These are phyloP conservation scores for Saururus chinensis DNA, from an alignment of 164 flowering plant species.

Conservation along the genomic window DNA sequence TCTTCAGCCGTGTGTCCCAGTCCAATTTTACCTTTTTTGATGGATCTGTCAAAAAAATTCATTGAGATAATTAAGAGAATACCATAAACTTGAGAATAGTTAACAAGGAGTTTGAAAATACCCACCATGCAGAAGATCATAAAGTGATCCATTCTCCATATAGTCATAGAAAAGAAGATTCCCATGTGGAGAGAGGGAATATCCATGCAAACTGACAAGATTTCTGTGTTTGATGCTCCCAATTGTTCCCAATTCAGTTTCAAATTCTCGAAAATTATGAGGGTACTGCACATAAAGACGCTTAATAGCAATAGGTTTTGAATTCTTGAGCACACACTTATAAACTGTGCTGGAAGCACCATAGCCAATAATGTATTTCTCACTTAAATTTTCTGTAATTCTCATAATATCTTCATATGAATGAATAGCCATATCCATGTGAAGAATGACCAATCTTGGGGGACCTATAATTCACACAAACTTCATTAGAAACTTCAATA, in stretches of 20 bases:
- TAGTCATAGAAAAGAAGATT: conserved; percentile 89
- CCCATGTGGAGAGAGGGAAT: conserved; percentile 60
- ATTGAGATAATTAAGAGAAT: not conserved
- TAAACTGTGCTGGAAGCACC: conserved; percentile 96
- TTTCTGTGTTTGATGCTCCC: conserved; percentile 89
- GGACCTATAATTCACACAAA: conserved; percentile 31
- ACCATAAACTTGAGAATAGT: not conserved
- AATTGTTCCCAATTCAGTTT: conserved; percentile 80
- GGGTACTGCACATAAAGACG: conserved; percentile 55
- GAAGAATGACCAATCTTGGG: conserved; percentile 74
- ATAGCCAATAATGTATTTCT: conserved; percentile 78
- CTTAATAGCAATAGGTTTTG: conserved; percentile 85
- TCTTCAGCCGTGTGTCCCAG: conserved; percentile 74
- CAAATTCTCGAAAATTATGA: conserved; percentile 61
- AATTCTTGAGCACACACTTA: conserved; percentile 71
- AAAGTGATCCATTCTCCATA: conserved; percentile 92
- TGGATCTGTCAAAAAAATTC: conserved; percentile 35
- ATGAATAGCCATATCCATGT: conserved; percentile 88
- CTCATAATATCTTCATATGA: conserved; percentile 88
- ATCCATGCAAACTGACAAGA: conserved; percentile 84
- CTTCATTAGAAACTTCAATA: not conserved
- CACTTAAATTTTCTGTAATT: conserved; percentile 73
- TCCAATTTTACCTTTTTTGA: conserved; percentile 77
- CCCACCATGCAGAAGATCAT: conserved; percentile 95
- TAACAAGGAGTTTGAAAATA: not conserved